A percentile compares a stretch with the other conserved stretches of the same genome.
Conservation (phyloP, 805 yeast species). For the Candida easanensis region DNA sequence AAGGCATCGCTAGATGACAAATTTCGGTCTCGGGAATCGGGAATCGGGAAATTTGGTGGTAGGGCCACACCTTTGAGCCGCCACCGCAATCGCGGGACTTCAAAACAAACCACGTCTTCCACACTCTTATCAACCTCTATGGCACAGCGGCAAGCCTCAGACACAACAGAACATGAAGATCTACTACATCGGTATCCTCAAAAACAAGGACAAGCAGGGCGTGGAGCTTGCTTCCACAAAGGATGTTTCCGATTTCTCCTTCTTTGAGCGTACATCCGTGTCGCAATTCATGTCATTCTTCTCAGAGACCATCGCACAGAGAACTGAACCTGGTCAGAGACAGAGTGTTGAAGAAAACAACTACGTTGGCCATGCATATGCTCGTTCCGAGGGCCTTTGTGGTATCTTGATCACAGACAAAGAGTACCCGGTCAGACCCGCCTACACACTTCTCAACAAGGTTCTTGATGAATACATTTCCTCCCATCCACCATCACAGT, state of each 20-base stretch:
- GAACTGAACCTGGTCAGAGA: constrained; percentile 88
- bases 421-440: constrained; percentile 96
- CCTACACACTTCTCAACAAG: constrained; percentile 88
- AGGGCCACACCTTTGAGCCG: background rate
- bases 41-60: background rate
- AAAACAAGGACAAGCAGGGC: constrained; percentile 58
- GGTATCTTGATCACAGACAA: constrained; percentile 92
- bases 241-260: constrained; percentile 83
- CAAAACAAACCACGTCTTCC: constrained; percentile 1
- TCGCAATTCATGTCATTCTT: constrained; percentile 95
- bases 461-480: constrained; percentile 86
- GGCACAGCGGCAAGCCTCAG: background rate
- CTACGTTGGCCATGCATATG: constrained; percentile 89
- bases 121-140: background rate
- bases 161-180: constrained; percentile 93
- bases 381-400: constrained; percentile 85
- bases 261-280: constrained; percentile 80
- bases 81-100: constrained; percentile 2
- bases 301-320: constrained; percentile 82
- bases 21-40: constrained; percentile 3
- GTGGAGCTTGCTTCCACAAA: constrained; percentile 76
- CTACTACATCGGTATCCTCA: constrained; percentile 83
- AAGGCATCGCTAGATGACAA: constrained; percentile 11
- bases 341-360: constrained; percentile 86
- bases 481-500: constrained; percentile 71